Base-by-base conservation (phyloP, 1,284 basidiomycete species). In the Pterula multifida region DNA sequence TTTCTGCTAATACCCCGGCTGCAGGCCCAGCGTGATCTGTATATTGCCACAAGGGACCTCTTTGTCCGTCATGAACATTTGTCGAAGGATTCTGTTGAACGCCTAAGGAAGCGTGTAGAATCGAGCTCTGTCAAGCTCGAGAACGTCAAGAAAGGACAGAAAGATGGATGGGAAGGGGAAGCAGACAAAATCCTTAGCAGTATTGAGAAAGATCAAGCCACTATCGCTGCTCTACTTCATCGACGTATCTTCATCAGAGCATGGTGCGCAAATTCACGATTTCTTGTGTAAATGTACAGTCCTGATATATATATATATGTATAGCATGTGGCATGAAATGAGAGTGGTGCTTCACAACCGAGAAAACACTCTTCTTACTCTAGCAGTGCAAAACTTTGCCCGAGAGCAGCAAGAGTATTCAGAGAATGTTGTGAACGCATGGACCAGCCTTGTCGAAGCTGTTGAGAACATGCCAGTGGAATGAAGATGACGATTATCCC, bases 251-350 rank as follows among this genome's bases (percentile, higher is more conserved):
- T 92, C 60, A 83, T 92, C 53, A 80, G 88, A 36, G 85, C 85
- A 52, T 89, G 81, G 87, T 89, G 56, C 57, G 79, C 62, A 12
- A 36, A n/a, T n/a, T n/a, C n/a, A n/a, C n/a, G n/a, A n/a, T n/a
- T n/a, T n/a, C n/a, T 39, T 22, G n/a, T n/a, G n/a, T n/a, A n/a
- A n/a, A n/a, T n/a, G n/a, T 53, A 25, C 45, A 35, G 28, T 45
- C 35, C 49, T 23, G 32, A 23, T 24, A 19, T 23, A 46, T 1
- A 32, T 50, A 26, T 42, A 35, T n/a, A n/a, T n/a, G n/a, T n/a
- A n/a, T 52, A 90, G 91, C 56, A 78, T 94, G 76, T 95, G 91
- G 90, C 87, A 93, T 58, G 91, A 95, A 64, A 71, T 94, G 13
- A 79, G 87, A 12, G 85, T 92, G 2, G 82, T 94, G 24, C 68